Conservation (phyloP, 768 basidiomycete species). For the Rhodocollybia butyracea region DNA sequence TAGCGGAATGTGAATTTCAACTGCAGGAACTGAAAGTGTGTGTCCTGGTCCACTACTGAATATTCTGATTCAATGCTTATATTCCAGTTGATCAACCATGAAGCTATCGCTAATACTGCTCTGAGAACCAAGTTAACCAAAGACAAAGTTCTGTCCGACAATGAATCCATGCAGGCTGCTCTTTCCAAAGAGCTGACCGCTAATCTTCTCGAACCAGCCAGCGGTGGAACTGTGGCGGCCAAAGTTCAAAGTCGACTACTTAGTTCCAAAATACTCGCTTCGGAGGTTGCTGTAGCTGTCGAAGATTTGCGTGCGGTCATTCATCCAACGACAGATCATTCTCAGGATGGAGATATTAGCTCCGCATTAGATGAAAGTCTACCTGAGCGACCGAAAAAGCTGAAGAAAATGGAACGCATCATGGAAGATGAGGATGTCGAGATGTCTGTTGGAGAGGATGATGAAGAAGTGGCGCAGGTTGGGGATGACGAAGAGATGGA, state of each 20-base stretch:
- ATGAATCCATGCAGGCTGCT: slow-evolving; percentile 43
- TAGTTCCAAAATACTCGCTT: slow-evolving; percentile 73
- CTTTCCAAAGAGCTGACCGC: slow-evolving; percentile 42
- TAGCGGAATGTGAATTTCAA: slow-evolving; percentile 55
- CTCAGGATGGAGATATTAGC: slow-evolving; percentile 12
- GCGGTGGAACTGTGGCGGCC: slow-evolving; percentile 39
- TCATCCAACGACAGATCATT: slow-evolving; percentile 18
- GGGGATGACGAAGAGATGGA: slow-evolving; percentile 23
- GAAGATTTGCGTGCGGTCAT: slow-evolving; percentile 45
- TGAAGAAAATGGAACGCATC: slow-evolving; percentile 14
- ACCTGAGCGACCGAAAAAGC: slow-evolving; percentile 19
- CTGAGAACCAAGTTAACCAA: slow-evolving; percentile 72
- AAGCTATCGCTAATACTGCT: slow-evolving; percentile 61
- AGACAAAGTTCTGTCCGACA: slow-evolving; percentile 53
- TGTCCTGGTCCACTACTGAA: background rate
- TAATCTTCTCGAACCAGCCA: slow-evolving; percentile 28
- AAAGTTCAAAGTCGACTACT: slow-evolving; percentile 72
- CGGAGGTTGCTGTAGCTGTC: slow-evolving; percentile 50
- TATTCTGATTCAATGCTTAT: background rate
- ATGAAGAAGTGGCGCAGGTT: slow-evolving; percentile 17
- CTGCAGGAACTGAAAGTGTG: slow-evolving; percentile 64
- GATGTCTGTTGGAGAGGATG: slow-evolving; percentile 18
- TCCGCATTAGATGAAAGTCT: slow-evolving; percentile 13
- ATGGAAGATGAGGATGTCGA: slow-evolving; percentile 10
- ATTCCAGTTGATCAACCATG: slow-evolving; percentile 52